phyloP scores from a whole-genome alignment of 352 stramenopile genomes.

The Phytopythium sindhum region DNA sequence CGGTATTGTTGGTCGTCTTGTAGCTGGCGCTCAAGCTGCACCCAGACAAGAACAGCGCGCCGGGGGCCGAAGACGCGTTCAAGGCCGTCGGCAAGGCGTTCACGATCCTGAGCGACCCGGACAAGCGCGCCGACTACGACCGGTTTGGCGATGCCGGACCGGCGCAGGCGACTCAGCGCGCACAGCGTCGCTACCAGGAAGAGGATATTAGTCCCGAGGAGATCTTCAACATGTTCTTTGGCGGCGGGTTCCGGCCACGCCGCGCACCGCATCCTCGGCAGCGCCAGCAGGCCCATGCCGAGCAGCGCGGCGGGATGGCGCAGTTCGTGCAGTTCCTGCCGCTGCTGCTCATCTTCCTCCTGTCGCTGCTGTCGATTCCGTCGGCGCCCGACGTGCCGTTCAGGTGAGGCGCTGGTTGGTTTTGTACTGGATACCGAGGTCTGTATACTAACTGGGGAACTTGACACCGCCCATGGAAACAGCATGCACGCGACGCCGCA shows the following conservation, averaged over 20 bases:
- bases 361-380: slow-evolving; percentile 80
- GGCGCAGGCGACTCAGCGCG: slow-evolving; percentile 27
- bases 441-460: not conserved
- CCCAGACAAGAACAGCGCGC: slow-evolving; percentile 95
- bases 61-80: slow-evolving; percentile 96
- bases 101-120: slow-evolving; percentile 83
- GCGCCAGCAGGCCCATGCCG: slow-evolving; percentile 37
- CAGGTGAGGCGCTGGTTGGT: slow-evolving; percentile 26
- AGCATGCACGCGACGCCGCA: slow-evolving; percentile 76
- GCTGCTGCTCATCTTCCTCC: slow-evolving; percentile 81
- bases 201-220: slow-evolving; percentile 89
- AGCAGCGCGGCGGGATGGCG: slow-evolving; percentile 36
- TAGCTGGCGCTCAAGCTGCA: slow-evolving; percentile 88
- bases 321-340: slow-evolving; percentile 82
- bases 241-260: slow-evolving; percentile 71
- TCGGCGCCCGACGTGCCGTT: slow-evolving; percentile 72
- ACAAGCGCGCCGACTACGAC: slow-evolving; percentile 89
- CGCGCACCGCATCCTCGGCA: slow-evolving; percentile 28
- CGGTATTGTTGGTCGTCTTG: slow-evolving; percentile 7
- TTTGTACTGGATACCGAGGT: too few relatives aligned
- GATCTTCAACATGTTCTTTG: slow-evolving; percentile 94
- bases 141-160: slow-evolving; percentile 62
- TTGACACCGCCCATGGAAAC: not conserved
- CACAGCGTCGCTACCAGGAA: slow-evolving; percentile 55
- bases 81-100: slow-evolving; percentile 96